These are phyloP conservation scores for Linnemannia elongata DNA, from an alignment of 192 early-diverging fungal species.

Conservation along the genomic window DNA sequence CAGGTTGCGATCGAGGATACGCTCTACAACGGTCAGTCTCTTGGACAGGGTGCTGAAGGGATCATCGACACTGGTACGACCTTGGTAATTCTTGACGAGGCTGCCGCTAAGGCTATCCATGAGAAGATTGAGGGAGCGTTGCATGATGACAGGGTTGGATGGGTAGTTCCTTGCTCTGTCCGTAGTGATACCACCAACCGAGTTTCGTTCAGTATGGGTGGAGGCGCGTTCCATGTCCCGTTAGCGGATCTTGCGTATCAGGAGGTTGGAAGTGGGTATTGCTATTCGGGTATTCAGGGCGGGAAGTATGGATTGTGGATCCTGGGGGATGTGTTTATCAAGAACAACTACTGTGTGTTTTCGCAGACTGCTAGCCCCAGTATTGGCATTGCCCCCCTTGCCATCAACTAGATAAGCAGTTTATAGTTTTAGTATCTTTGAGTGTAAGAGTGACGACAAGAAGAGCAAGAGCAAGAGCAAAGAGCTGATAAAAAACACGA, in stretches of 20 bases:
- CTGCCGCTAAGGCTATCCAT: conserved; percentile 63
- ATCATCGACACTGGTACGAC: conserved; percentile 74
- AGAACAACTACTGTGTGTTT: conserved; percentile 72
- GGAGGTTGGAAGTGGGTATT: not conserved
- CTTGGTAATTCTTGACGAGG: conserved; percentile 63
- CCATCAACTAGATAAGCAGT: not conserved
- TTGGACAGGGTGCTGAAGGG: conserved; percentile 28
- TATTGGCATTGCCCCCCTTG: conserved; percentile 63
- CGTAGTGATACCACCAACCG: not conserved
- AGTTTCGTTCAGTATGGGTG: conserved; percentile 43
- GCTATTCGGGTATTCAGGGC: conserved; percentile 29
- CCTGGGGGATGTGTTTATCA: conserved; percentile 72
- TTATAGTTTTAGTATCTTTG: no score
- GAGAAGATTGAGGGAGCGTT: not conserved
- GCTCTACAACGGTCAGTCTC: conserved; percentile 37
- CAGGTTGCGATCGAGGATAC: conserved; percentile 61
- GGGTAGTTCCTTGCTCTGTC: not conserved
- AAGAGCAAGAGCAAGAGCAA: conserved; percentile 1
- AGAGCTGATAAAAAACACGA: not conserved
- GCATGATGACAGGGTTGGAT: not conserved
- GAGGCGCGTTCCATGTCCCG: conserved; percentile 35
- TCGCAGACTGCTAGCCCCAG: conserved; percentile 60
- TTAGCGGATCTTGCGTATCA: conserved; percentile 37
- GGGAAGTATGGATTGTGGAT: conserved; percentile 41
- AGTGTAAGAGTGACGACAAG: not conserved